phyloP scores from a whole-genome alignment of 108 stramenopile species.

The Fragilariopsis cylindrus region DNA sequence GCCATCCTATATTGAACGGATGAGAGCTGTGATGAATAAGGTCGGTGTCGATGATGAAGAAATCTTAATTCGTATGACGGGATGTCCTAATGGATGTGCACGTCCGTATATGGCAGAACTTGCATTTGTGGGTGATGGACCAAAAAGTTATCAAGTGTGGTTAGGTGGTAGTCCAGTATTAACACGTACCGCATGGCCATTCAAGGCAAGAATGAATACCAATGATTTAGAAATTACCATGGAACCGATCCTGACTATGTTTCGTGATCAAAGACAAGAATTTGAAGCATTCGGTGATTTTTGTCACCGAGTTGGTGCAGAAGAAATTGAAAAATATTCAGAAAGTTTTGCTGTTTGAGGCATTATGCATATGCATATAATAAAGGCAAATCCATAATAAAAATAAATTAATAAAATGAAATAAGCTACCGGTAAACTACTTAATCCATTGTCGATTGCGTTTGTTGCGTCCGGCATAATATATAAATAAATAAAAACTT shows the following conservation, averaged over 20 bases:
- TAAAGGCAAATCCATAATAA: not conserved
- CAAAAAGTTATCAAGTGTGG: conserved; percentile 94
- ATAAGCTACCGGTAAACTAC: not conserved
- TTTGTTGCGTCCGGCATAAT: no score
- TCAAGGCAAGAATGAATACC: conserved; percentile 85
- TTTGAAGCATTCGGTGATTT: conserved; percentile 94
- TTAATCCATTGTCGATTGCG: no score
- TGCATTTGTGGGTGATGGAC: conserved; percentile 96
- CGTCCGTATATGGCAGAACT: conserved; percentile 99
- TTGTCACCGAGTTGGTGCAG: conserved; percentile 81
- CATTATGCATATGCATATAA: conserved; percentile 24
- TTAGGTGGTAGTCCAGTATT: conserved; percentile 94
- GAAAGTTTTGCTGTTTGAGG: conserved; percentile 31
- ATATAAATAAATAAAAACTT: no score
- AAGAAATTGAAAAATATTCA: conserved; percentile 70
- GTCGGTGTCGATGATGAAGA: conserved; percentile 89
- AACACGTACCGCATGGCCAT: conserved; percentile 90
- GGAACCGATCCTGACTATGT: conserved; percentile 91
- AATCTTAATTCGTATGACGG: conserved; percentile 96
- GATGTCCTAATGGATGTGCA: conserved; percentile 99
- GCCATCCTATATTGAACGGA: conserved; percentile 87
- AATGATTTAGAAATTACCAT: conserved; percentile 79
- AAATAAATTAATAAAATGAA: not conserved
- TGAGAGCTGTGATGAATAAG: conserved; percentile 81
- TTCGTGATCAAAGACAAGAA: conserved; percentile 69